A percentile compares a stretch with the other conserved stretches of the same genome.
phyloP scores from a whole-genome alignment of 106 monocot species.

The Dactylorhiza incarnata region DNA sequence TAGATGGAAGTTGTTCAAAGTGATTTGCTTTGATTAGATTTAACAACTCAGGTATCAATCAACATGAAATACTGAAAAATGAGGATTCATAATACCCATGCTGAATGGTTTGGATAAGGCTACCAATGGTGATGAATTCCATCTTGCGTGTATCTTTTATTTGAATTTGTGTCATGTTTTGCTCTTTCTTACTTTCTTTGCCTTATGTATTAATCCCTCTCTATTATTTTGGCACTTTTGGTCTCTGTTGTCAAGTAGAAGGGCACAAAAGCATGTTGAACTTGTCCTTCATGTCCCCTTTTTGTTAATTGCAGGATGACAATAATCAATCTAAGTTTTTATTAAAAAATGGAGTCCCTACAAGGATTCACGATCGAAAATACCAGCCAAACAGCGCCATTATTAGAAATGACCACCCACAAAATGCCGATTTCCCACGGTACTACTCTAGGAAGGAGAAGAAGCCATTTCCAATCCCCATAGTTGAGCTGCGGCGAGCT shows the following conservation, averaged over 20 bases:
- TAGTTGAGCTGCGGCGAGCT: constrained; percentile 78
- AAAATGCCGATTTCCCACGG: constrained; percentile 85
- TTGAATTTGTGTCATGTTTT: background rate
- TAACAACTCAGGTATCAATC: no score
- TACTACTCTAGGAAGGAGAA: constrained; percentile 89
- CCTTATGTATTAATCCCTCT: background rate
- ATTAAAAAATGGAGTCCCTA: constrained; percentile 24
- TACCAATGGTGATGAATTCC: background rate
- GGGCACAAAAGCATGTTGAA: background rate
- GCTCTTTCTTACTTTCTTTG: background rate
- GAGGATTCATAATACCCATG: no score
- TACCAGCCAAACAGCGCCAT: constrained; percentile 12
- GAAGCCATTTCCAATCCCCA: constrained; percentile 94
- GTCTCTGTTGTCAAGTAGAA: background rate
- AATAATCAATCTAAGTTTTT: constrained; percentile 7
- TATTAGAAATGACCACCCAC: constrained; percentile 51
- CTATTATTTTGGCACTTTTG: no score
- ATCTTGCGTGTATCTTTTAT: background rate
- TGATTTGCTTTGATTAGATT: no score
- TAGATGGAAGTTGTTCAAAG: no score
- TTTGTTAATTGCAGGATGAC: constrained; percentile 28
- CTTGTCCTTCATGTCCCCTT: background rate
- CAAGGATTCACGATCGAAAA: constrained; percentile 1
- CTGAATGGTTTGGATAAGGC: background rate
- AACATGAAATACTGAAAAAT: no score